Percentiles rank a stretch among this genome's conserved stretches.
phyloP scores from a whole-genome alignment of 2,329 filamentous ascomycete genomes.

The Phaeosphaeriaceae sp. region DNA sequence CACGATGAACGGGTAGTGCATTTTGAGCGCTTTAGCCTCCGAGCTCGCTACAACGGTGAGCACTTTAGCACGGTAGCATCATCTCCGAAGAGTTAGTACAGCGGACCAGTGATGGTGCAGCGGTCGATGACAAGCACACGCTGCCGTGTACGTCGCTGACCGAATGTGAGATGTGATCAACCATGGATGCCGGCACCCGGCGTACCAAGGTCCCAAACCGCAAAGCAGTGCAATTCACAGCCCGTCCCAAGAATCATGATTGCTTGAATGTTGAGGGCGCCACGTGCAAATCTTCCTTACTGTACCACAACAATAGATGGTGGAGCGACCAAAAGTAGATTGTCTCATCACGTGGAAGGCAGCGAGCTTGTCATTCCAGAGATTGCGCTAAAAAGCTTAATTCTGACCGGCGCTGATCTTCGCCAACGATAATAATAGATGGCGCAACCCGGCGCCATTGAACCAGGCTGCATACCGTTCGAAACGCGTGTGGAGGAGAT shows the following conservation, averaged over 20 bases:
- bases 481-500: slow-evolving; percentile 9
- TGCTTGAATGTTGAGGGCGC: background rate
- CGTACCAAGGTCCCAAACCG: background rate
- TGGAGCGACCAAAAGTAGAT: slow-evolving; percentile 10
- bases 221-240: background rate
- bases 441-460: slow-evolving; percentile 8
- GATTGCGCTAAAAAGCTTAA: slow-evolving; percentile 13
- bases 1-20: slow-evolving; percentile 13
- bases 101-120: background rate
- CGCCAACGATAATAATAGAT: slow-evolving; percentile 13
- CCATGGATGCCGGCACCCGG: slow-evolving; percentile 14
- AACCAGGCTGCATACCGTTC: slow-evolving; percentile 11
- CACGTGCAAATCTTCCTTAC: background rate
- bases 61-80: background rate
- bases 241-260: background rate
- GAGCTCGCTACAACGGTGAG: slow-evolving; percentile 9
- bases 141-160: slow-evolving; percentile 14
- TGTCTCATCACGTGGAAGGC: slow-evolving; percentile 2
- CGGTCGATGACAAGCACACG: slow-evolving; percentile 2
- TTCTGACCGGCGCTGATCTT: slow-evolving; percentile 11
- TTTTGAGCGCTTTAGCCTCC: slow-evolving; percentile 10
- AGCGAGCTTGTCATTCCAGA: background rate
- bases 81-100: slow-evolving; percentile 2
- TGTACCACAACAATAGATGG: background rate
- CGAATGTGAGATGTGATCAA: slow-evolving; percentile 16